Evolutionary conservation across 1,284 basidiomycete species (phyloP).

Genomic region (Bondarzewia mesenterica): DNA sequence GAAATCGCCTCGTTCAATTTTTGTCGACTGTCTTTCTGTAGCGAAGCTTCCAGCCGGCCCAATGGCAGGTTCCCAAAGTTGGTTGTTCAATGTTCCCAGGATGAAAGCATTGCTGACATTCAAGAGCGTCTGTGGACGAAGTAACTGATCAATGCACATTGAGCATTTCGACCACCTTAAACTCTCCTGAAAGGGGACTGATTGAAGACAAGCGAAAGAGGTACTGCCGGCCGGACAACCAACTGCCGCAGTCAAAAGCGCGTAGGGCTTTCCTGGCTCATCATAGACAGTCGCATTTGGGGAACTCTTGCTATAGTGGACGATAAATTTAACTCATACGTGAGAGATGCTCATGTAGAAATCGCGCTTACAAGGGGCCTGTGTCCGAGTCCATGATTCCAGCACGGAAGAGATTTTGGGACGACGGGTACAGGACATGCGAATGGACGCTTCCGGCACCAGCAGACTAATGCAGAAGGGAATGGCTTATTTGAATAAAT

Average conservation of each 20-base stretch:
- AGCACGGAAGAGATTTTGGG: slow-evolving; percentile 37
- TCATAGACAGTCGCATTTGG: slow-evolving; percentile 47
- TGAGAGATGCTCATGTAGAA: no score
- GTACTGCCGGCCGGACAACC: slow-evolving; percentile 34
- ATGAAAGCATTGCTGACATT: slow-evolving; percentile 42
- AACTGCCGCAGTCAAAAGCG: slow-evolving; percentile 32
- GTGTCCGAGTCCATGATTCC: slow-evolving; percentile 47
- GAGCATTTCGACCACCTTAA: background rate
- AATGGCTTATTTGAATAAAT: background rate
- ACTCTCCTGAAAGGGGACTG: background rate
- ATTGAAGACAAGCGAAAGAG: slow-evolving; percentile 40
- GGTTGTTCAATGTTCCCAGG: slow-evolving; percentile 35
- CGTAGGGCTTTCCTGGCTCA: slow-evolving; percentile 44
- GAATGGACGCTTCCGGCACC: slow-evolving; percentile 47
- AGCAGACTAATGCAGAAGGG: slow-evolving; percentile 33
- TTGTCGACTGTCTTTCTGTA: slow-evolving; percentile 37
- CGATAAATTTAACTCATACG: background rate
- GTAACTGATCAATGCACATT: slow-evolving; percentile 19
- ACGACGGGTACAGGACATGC: slow-evolving; percentile 38
- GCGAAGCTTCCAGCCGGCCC: slow-evolving; percentile 42
- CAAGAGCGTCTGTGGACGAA: slow-evolving; percentile 22
- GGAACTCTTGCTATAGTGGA: slow-evolving; percentile 38
- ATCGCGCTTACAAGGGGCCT: slow-evolving; percentile 52
- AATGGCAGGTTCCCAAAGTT: slow-evolving; percentile 52
- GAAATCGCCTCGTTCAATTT: slow-evolving; percentile 41